phyloP scores from a whole-genome alignment of 148 eudicot species.

The Pouteria glomerata region DNA sequence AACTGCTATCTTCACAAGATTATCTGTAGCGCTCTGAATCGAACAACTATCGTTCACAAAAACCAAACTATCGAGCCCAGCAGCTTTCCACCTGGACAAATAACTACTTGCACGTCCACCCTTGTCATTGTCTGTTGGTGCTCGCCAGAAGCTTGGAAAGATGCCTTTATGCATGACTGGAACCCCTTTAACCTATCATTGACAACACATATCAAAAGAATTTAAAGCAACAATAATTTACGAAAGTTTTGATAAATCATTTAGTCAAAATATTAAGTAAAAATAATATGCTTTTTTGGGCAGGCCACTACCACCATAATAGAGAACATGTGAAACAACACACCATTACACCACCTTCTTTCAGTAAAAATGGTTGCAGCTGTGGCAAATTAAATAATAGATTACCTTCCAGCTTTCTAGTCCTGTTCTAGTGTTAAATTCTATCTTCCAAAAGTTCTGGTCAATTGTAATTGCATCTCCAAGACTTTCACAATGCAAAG shows the following conservation, averaged over 20 bases:
- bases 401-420: conserved; percentile 89
- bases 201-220: background rate
- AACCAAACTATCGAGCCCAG: conserved; percentile 50
- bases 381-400: background rate
- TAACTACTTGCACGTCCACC: conserved; percentile 73
- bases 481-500: conserved; percentile 34
- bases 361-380: background rate
- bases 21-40: conserved; percentile 38
- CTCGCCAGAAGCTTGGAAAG: conserved; percentile 94
- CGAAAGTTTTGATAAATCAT: background rate
- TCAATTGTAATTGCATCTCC: conserved; percentile 51
- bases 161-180: conserved; percentile 61
- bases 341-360: background rate
- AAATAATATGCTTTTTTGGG: background rate
- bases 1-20: conserved; percentile 42
- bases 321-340: background rate
- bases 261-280: conserved; percentile 3
- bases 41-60: conserved; percentile 47
- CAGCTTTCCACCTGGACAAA: conserved; percentile 70
- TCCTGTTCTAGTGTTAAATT: conserved; percentile 55
- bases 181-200: conserved; percentile 63
- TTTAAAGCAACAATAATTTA: background rate
- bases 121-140: conserved; percentile 95
- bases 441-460: conserved; percentile 51
- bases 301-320: background rate